These are phyloP conservation scores for Juglanconis oblonga DNA, from an alignment of 2,329 filamentous ascomycete species.

Conservation along the genomic window DNA sequence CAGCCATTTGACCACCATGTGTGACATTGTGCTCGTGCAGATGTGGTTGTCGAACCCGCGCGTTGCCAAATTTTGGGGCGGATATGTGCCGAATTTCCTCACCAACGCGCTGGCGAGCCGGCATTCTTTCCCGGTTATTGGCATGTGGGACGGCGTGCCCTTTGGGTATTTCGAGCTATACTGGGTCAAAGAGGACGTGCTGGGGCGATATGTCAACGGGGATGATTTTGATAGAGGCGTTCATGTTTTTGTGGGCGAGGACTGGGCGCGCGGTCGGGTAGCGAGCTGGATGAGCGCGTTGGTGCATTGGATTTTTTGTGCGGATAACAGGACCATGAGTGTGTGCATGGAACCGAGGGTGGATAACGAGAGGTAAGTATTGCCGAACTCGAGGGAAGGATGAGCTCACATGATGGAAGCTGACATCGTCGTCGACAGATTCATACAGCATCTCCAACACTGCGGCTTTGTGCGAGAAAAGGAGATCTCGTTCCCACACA, in stretches of 20 bases:
- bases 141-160: constrained; percentile 89
- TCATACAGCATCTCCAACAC: constrained; percentile 67
- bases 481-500: constrained; percentile 85
- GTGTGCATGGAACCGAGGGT: constrained; percentile 86
- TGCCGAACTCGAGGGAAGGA: not conserved
- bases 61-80: constrained; percentile 82
- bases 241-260: constrained; percentile 86
- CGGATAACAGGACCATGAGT: constrained; percentile 76
- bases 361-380: constrained; percentile 78
- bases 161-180: constrained; percentile 99
- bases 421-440: constrained; percentile 39
- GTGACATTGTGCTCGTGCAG: constrained; percentile 63
- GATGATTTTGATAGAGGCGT: constrained; percentile 84
- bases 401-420: not conserved
- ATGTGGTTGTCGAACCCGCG: constrained; percentile 87
- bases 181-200: constrained; percentile 89
- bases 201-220: constrained; percentile 68
- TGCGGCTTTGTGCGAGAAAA: constrained; percentile 83
- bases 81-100: constrained; percentile 64
- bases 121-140: constrained; percentile 88
- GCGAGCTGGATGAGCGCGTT: constrained; percentile 79
- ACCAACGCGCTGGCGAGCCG: constrained; percentile 58
- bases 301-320: constrained; percentile 79
- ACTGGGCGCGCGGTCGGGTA: constrained; percentile 84
- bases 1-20: constrained; percentile 40